Evolutionary conservation across 129 eudicot genomes (phyloP).

Genomic region (Flaveria ramosissima): DNA sequence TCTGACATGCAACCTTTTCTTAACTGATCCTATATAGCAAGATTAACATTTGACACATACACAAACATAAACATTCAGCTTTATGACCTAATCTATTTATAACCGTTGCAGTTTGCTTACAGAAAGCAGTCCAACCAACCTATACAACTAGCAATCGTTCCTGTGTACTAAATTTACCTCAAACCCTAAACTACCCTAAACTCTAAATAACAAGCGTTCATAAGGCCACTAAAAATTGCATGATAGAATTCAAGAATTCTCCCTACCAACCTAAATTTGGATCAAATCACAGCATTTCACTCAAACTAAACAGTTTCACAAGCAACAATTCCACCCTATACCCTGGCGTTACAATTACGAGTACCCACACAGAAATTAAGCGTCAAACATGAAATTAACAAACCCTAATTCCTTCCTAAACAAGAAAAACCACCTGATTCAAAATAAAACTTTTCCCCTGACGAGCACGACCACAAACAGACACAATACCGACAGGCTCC

Average conservation of each 20-base stretch:
- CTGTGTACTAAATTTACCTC: too few relatives aligned
- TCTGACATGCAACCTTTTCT: neutral
- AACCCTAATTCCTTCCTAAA: slow-evolving; percentile 30
- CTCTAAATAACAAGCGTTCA: neutral
- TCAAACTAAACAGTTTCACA: slow-evolving; percentile 13
- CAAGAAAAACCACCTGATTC: slow-evolving; percentile 61
- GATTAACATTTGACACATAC: neutral
- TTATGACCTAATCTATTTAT: neutral
- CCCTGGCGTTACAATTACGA: slow-evolving; percentile 20
- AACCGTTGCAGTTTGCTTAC: neutral
- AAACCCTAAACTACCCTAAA: slow-evolving; percentile 1
- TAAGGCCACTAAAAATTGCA: neutral
- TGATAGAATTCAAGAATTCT: neutral
- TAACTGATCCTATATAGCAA: too few relatives aligned
- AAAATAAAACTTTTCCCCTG: slow-evolving; percentile 93
- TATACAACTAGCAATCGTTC: neutral
- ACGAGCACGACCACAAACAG: slow-evolving; percentile 98
- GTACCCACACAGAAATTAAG: neutral
- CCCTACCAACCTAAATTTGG: slow-evolving; percentile 9
- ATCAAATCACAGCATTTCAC: neutral
- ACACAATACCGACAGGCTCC: slow-evolving; percentile 89
- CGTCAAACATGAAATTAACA: neutral
- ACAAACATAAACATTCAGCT: neutral
- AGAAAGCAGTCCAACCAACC: neutral
- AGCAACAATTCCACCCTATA: neutral